These are phyloP conservation scores for Bryoerythrophyllum caledonicum DNA, from an alignment of 225 moss, liverwort and hornwort genomes.

Conservation along the genomic window DNA sequence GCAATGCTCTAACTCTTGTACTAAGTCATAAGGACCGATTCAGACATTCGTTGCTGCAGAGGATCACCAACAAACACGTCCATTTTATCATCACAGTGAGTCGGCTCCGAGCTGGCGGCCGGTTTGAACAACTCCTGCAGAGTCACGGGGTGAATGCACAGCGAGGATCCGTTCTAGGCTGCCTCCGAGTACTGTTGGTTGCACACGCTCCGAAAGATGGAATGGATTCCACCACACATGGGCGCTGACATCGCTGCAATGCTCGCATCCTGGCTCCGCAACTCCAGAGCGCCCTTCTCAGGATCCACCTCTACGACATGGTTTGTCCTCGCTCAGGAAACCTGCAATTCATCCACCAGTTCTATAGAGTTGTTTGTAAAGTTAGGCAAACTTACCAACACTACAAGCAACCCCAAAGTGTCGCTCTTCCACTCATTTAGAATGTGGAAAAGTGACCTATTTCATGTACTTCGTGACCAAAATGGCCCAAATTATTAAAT, in stretches of 20 bases:
- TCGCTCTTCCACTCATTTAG: no score
- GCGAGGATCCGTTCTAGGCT: slow-evolving; percentile 56
- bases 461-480: no score
- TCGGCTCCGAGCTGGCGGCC: background rate
- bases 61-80: slow-evolving; percentile 51
- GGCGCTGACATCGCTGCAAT: slow-evolving; percentile 49
- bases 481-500: no score
- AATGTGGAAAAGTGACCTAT: no score
- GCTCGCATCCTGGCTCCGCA: slow-evolving; percentile 26
- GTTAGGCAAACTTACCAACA: no score
- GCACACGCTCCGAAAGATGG: slow-evolving; percentile 65
- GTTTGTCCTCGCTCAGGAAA: slow-evolving; percentile 40
- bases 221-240: slow-evolving; percentile 80
- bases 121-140: slow-evolving; percentile 36
- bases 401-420: no score
- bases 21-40: slow-evolving; percentile 34
- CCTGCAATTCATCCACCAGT: slow-evolving; percentile 31
- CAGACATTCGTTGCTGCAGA: slow-evolving; percentile 49
- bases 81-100: slow-evolving; percentile 35
- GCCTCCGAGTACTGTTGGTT: slow-evolving; percentile 58
- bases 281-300: slow-evolving; percentile 50
- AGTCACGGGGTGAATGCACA: slow-evolving; percentile 32
- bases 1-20: background rate
- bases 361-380: no score
- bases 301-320: slow-evolving; percentile 68